These are phyloP conservation scores for Arthrinium puccinioides DNA, from an alignment of 2,329 filamentous ascomycete genomes.

Conservation along the genomic window DNA sequence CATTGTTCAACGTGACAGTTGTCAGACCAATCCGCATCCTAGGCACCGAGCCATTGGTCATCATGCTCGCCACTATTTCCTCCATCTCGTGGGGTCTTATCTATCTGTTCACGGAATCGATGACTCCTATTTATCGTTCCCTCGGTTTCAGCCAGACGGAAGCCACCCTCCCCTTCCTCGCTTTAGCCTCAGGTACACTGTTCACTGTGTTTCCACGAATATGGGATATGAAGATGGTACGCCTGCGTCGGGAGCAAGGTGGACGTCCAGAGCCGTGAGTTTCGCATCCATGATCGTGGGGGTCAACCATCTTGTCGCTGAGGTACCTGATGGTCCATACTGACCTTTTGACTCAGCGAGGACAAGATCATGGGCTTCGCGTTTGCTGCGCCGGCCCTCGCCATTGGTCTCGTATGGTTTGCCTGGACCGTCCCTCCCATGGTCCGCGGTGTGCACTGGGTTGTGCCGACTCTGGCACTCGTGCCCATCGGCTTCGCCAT, in stretches of 20 bases:
- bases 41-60: conserved; percentile 38
- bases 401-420: conserved; percentile 36
- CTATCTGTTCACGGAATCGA: conserved; percentile 38
- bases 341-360: too few species aligned
- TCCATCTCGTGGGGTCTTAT: conserved; percentile 36
- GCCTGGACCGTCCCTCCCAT: conserved; percentile 38
- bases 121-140: conserved; percentile 29
- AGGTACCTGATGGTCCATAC: too few species aligned
- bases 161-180: conserved; percentile 31
- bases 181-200: too few species aligned
- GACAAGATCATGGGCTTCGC: conserved; percentile 40
- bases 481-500: conserved; percentile 37
- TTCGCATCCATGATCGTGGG: too few species aligned
- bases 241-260: too few species aligned
- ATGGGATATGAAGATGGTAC: too few species aligned
- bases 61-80: conserved; percentile 32
- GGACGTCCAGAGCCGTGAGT: too few species aligned
- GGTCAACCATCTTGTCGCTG: too few species aligned
- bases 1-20: conserved; percentile 30
- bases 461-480: conserved; percentile 31
- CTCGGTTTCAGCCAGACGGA: conserved; percentile 24
- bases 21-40: conserved; percentile 33
- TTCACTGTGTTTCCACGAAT: too few species aligned
- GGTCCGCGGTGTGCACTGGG: conserved; percentile 26
- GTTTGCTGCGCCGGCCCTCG: conserved; percentile 33